Evolutionary conservation across 2,329 filamentous ascomycete genomes (phyloP), one percentile per base, ranked within the genome.

Genomic region (Rutstroemia sp.): DNA sequence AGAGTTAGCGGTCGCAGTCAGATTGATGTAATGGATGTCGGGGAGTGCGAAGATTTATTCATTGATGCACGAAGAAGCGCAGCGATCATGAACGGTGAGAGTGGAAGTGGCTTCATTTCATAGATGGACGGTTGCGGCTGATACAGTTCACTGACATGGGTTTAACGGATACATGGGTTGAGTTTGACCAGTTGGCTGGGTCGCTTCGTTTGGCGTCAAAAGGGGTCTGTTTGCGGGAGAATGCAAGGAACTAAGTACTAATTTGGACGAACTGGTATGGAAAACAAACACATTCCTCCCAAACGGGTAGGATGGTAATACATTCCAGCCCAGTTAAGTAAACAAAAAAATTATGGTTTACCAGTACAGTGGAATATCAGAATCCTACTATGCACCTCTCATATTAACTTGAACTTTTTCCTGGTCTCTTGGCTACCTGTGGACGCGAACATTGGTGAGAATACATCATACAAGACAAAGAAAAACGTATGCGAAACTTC

Each of bases 11-110:
- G 88, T 58, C 84, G 85, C 67, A 80, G 78, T 61, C 85, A 89
- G 68, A 91, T 92, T 67, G 87, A 91, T 67, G 75, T 88, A 56
- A 79, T 83, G 67, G 89, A 92, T 71, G 83, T 94, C 62, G 81
- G 80, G 16, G 89, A 94, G 74, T 92, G 88, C 70, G 87, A 92
- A 71, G 87, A 90, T 67, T 75, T 94, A 51, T 92, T 94, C 76
- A 82, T 92, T 63, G 89, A 94, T 72, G 87, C 88, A 50, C 84
- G 84, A 68, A 82, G 88, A 64, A 92, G 89, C 71, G 88, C 89
- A 61, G 75, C 78, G 60, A 79, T 92, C 64, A 80, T 91, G 65
- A 75, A 72, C 51, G 74, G 80, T 69, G 83, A 84, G 72, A 79
- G 80, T 56, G 83, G 80, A 63, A 78, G 76, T 64, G 81, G 78